Evolutionary conservation across 495 filamentous ascomycete genomes (phyloP), one percentile per base, ranked within the genome.

Genomic region (Xylaria curta): DNA sequence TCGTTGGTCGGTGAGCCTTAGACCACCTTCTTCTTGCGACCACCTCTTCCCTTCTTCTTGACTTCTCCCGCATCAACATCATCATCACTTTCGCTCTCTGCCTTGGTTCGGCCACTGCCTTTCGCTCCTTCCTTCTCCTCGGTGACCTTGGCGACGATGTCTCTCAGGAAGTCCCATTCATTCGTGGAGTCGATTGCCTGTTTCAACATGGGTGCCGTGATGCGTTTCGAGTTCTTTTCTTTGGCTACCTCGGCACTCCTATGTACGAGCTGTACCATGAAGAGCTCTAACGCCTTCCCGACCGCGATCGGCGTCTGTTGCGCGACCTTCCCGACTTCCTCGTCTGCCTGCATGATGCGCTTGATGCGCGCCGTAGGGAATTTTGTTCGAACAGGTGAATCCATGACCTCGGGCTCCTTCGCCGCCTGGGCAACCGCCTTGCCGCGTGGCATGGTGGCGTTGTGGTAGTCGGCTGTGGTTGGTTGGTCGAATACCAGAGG

Each of bases 281-380:
- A 99, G 21, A 99, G 87, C 83, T 99, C 96, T 4, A 99, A 85
- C 28, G 96, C 96, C 83, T 98, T 98, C 73, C 94, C 94, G 64
- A 98, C 95, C 60, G 93, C 94, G 76, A 97, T 94, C 3, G 95
- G 95, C 6, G 95, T 97, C 28, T 97, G 95, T 82, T 98, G 97
- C 9, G 96, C 94, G 4, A 99, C 97, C 83, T 99, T 99, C 51
- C 96, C 96, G 2, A 99, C 95, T 82, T 99, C 96, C 77, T 99
- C 96, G 78, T 99, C 96, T 8, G 96, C 96, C 81, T 99, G 96
- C 96, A 99, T 98, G 73, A 99, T 98, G 65, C 96, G 91, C 88
- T 99, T 99, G 81, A 98, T 99, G 62, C 96, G 89, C 69, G 96
- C 96, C 42, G 98, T 97, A 4, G 96, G 96, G 76, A 99, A 99